Conservation (phyloP, 2,329 filamentous ascomycete genomes). For the Curvularia hawaiiensis region DNA sequence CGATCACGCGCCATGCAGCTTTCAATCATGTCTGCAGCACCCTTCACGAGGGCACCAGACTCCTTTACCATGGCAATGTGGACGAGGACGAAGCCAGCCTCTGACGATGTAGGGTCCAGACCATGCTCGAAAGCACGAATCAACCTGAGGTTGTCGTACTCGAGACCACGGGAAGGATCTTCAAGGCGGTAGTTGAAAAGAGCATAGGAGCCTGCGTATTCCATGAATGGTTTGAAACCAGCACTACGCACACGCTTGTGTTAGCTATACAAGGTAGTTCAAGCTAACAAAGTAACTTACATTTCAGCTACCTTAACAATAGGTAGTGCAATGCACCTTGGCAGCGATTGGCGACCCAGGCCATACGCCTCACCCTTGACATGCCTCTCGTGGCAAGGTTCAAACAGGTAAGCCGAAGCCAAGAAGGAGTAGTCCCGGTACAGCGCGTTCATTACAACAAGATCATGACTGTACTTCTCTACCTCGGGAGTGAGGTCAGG, state of each 20-base stretch:
- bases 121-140: constrained; percentile 92
- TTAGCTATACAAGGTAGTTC: not conserved
- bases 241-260: constrained; percentile 47
- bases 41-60: constrained; percentile 76
- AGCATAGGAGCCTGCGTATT: constrained; percentile 70
- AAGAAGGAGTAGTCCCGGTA: constrained; percentile 94
- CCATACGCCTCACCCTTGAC: constrained; percentile 74
- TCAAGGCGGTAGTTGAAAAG: constrained; percentile 68
- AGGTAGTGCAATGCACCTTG: constrained; percentile 75
- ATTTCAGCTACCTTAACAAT: constrained; percentile 84
- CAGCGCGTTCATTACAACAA: constrained; percentile 80
- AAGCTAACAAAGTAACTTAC: constrained; percentile 61
- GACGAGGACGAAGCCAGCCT: constrained; percentile 94
- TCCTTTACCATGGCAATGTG: constrained; percentile 95
- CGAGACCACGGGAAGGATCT: constrained; percentile 59
- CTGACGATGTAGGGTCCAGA: constrained; percentile 82
- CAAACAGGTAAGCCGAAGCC: constrained; percentile 85
- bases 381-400: constrained; percentile 84
- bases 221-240: constrained; percentile 92
- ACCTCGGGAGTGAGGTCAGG: constrained; percentile 77
- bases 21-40: constrained; percentile 71
- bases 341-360: constrained; percentile 74
- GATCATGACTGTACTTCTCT: constrained; percentile 72
- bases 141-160: constrained; percentile 72
- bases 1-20: constrained; percentile 53